Percentiles rank a stretch among this genome's conserved stretches.
Conservation (phyloP, 306 rosid genomes). For the Begonia peltatifolia region DNA sequence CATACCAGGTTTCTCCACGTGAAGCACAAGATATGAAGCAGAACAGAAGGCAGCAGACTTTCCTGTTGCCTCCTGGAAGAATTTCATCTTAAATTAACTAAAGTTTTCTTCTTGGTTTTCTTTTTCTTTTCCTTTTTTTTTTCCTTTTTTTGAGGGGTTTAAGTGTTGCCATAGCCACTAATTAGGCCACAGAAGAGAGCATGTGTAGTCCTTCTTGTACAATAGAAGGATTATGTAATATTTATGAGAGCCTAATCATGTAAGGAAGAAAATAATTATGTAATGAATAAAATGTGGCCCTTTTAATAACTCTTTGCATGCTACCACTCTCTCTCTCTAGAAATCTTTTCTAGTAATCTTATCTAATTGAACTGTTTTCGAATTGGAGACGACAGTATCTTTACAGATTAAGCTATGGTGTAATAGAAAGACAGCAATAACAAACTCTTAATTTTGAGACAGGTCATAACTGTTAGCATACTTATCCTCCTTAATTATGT, state of each 20-base stretch:
- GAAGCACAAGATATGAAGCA: slow-evolving; percentile 13
- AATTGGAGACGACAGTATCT: too few relatives aligned
- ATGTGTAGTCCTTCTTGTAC: slow-evolving; percentile 5
- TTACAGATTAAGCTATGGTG: too few relatives aligned
- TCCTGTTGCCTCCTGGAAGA: slow-evolving; percentile 10
- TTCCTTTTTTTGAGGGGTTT: background rate
- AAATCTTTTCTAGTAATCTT: too few relatives aligned
- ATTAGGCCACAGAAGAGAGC: background rate
- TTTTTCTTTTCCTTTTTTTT: too few relatives aligned
- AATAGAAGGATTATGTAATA: background rate
- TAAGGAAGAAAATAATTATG: background rate
- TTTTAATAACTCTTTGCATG: background rate
- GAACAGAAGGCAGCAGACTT: slow-evolving; percentile 8
- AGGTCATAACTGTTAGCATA: too few relatives aligned
- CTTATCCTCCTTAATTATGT: too few relatives aligned
- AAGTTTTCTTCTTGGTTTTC: background rate
- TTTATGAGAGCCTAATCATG: background rate
- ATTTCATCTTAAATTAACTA: background rate
- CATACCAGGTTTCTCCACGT: slow-evolving; percentile 7
- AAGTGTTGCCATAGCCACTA: background rate
- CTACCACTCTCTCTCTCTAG: too few relatives aligned
- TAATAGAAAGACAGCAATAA: too few relatives aligned
- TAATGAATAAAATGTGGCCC: slow-evolving; percentile 4
- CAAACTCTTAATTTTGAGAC: too few relatives aligned
- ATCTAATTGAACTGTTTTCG: too few relatives aligned